Percentiles rank a stretch among this genome's conserved stretches.
These are phyloP conservation scores for Teratosphaeria viscida DNA, from an alignment of 2,329 filamentous ascomycete species.

Conservation along the genomic window DNA sequence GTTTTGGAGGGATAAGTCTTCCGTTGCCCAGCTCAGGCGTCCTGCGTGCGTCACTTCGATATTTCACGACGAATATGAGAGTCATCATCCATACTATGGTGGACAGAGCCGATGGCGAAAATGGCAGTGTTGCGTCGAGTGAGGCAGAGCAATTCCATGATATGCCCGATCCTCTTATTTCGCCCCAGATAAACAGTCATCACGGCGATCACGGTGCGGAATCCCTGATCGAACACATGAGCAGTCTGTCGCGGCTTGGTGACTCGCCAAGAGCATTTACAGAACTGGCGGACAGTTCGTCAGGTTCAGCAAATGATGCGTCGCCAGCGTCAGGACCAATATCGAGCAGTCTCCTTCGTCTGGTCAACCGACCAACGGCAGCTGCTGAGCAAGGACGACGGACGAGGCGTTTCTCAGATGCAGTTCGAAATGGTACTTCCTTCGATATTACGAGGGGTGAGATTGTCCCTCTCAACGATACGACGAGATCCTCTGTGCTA, in stretches of 20 bases:
- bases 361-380: neutral
- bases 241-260: neutral
- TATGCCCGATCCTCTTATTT: neutral
- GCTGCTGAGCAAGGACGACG: neutral
- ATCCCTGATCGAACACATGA: slow-evolving; percentile 3
- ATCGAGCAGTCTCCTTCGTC: neutral
- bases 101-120: neutral
- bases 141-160: neutral
- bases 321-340: neutral
- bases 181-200: neutral
- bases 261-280: neutral
- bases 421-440: neutral
- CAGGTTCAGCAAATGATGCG: neutral
- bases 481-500: neutral
- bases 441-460: neutral
- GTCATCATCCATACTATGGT: neutral
- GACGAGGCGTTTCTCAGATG: slow-evolving; percentile 2
- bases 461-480: neutral
- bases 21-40: neutral
- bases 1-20: neutral
- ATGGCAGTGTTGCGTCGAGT: neutral
- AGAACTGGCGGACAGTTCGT: neutral
- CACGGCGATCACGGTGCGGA: neutral
- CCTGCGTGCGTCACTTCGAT: neutral
- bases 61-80: neutral